Percentiles rank a stretch among this genome's conserved stretches.
phyloP scores from a whole-genome alignment of 352 stramenopile species.

The Phytopythium chamaehyphon region DNA sequence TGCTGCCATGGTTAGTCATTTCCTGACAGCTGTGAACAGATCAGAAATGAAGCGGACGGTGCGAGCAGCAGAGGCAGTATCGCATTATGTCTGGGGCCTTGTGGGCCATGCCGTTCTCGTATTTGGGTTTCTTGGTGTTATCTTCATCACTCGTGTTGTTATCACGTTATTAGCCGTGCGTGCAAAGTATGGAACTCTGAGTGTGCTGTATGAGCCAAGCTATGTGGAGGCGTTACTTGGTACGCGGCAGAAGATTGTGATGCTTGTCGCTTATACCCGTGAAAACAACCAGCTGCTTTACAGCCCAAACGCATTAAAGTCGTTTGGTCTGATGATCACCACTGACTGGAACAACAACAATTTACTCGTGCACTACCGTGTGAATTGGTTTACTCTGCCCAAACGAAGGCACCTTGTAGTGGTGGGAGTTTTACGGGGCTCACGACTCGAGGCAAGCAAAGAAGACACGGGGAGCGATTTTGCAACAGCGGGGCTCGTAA shows the following conservation, averaged over 20 bases:
- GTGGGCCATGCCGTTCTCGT: slow-evolving; percentile 20
- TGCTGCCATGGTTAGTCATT: slow-evolving; percentile 10
- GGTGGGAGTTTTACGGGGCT: neutral
- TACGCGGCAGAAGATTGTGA: neutral
- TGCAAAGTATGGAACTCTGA: neutral
- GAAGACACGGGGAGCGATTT: neutral
- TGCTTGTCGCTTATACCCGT: neutral
- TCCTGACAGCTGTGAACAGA: slow-evolving; percentile 13
- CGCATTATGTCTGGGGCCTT: slow-evolving; percentile 18
- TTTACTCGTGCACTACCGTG: slow-evolving; percentile 3
- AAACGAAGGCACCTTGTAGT: neutral
- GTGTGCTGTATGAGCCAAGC: neutral
- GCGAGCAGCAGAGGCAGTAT: slow-evolving; percentile 11
- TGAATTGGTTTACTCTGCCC: neutral
- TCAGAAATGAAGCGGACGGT: slow-evolving; percentile 13
- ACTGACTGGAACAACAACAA: neutral
- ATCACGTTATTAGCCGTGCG: neutral
- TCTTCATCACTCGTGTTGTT: slow-evolving; percentile 8
- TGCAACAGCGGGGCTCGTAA: neutral
- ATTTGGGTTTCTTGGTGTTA: slow-evolving; percentile 9
- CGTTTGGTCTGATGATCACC: slow-evolving; percentile 2
- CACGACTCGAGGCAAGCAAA: neutral
- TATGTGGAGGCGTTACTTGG: neutral
- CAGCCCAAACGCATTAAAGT: neutral
- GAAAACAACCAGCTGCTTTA: neutral